Evolutionary conservation across 257 asterid genomes (phyloP).

Genomic region (Solanum arcanum): DNA sequence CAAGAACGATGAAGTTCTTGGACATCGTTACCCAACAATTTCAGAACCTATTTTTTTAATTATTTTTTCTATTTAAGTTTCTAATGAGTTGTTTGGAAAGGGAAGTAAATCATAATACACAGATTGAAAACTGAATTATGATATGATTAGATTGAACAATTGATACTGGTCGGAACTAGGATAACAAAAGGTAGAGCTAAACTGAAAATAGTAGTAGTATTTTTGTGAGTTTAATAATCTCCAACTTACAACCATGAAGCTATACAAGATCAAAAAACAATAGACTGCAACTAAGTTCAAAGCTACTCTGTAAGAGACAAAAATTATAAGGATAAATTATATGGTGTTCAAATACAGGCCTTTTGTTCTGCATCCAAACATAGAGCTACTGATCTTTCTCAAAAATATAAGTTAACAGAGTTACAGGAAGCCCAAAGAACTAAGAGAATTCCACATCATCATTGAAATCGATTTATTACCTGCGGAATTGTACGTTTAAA

Average conservation of each 20-base stretch:
- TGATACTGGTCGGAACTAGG: not conserved
- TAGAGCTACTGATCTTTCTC: not conserved
- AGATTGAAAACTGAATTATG: not conserved
- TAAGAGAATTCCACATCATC: not conserved
- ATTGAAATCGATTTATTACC: constrained; percentile 29
- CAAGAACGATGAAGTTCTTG: not conserved
- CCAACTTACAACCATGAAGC: not conserved
- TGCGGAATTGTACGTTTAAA: constrained; percentile 96
- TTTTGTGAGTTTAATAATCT: not conserved
- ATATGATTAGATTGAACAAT: not conserved
- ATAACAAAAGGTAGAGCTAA: not conserved
- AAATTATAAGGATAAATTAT: not conserved
- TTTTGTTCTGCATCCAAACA: not conserved
- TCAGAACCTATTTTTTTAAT: not conserved
- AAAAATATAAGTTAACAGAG: not conserved
- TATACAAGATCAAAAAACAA: not conserved
- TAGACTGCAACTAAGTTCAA: not conserved
- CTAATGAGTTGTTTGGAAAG: not conserved
- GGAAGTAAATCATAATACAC: not conserved
- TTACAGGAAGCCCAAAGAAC: not conserved
- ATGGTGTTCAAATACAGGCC: not conserved
- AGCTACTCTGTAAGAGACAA: not conserved
- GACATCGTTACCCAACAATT: not conserved
- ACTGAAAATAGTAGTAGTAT: not conserved
- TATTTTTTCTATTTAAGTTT: not conserved